Evolutionary conservation across 2,329 filamentous ascomycete species (phyloP).

Genomic region (Fusarium agapanthi): DNA sequence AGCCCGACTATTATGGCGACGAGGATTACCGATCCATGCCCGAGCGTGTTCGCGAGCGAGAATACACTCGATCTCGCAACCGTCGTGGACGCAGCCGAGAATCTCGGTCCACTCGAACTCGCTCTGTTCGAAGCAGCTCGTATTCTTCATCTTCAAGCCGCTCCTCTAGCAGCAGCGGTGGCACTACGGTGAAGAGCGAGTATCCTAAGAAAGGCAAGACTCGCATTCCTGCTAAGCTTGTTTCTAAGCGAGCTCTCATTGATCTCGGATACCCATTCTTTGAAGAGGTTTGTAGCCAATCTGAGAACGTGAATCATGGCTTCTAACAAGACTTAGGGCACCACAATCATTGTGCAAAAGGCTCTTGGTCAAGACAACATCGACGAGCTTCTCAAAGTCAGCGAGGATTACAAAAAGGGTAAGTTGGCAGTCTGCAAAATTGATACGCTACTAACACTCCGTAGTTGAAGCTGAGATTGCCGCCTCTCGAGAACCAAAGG

Average conservation of each 20-base stretch:
- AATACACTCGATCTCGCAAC: constrained; percentile 61
- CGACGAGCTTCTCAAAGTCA: constrained; percentile 85
- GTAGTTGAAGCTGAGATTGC: constrained; percentile 30
- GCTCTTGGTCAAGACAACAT: constrained; percentile 92
- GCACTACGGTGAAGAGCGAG: constrained; percentile 64
- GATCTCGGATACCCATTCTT: constrained; percentile 87
- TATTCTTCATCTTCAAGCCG: constrained; percentile 56
- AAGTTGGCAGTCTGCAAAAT: constrained; percentile 28
- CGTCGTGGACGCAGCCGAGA: constrained; percentile 49
- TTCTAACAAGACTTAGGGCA: constrained; percentile 63
- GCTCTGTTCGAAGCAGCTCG: constrained; percentile 52
- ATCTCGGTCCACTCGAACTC: constrained; percentile 52
- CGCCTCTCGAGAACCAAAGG: constrained; percentile 15
- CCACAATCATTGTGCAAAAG: constrained; percentile 81
- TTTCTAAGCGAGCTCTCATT: constrained; percentile 81
- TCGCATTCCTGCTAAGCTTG: constrained; percentile 81
- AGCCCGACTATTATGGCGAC: constrained; percentile 74
- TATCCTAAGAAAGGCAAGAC: constrained; percentile 90
- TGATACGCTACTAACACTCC: not conserved
- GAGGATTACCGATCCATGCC: constrained; percentile 74
- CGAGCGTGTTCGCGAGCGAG: constrained; percentile 68
- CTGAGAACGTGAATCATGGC: not conserved
- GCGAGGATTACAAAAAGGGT: constrained; percentile 77
- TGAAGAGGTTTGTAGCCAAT: constrained; percentile 72
- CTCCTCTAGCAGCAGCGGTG: constrained; percentile 57